Conservation (phyloP, 2,329 filamentous ascomycete genomes). For the Bipolaris oryzae region DNA sequence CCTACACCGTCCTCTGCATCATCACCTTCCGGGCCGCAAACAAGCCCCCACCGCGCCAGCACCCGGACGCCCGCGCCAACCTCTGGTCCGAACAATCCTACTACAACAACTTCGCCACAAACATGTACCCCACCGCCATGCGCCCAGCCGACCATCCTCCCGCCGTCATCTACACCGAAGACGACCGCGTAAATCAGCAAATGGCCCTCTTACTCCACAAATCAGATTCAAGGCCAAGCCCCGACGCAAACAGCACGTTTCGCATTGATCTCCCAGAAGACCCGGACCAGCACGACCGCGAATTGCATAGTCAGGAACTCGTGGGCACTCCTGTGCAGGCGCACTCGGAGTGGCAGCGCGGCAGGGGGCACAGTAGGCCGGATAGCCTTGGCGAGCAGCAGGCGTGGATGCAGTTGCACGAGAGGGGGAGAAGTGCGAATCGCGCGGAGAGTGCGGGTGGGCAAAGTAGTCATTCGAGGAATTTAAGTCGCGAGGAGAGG, state of each 20-base stretch:
- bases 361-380: conserved; percentile 33
- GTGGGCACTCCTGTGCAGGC: conserved; percentile 36
- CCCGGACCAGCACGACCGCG: conserved; percentile 32
- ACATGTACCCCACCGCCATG: conserved; percentile 53
- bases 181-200: conserved; percentile 58
- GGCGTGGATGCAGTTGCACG: conserved; percentile 39
- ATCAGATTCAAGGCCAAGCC: conserved; percentile 39
- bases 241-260: conserved; percentile 51
- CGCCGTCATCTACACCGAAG: conserved; percentile 49
- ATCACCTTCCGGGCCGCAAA: conserved; percentile 51
- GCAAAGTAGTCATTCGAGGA: conserved; percentile 40
- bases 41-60: conserved; percentile 31
- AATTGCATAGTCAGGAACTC: conserved; percentile 38
- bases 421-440: conserved; percentile 36
- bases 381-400: conserved; percentile 39
- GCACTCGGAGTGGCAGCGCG: conserved; percentile 30
- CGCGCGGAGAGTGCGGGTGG: conserved; percentile 35
- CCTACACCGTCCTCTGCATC: conserved; percentile 53
- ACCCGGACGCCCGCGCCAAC: conserved; percentile 25
- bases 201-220: conserved; percentile 56
- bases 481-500: conserved; percentile 47
- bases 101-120: conserved; percentile 54
- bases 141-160: conserved; percentile 35
- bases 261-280: conserved; percentile 50
- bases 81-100: conserved; percentile 48